Evolutionary conservation across 2,329 filamentous ascomycete species (phyloP).

Genomic region (Chrysoporthe cubensis): DNA sequence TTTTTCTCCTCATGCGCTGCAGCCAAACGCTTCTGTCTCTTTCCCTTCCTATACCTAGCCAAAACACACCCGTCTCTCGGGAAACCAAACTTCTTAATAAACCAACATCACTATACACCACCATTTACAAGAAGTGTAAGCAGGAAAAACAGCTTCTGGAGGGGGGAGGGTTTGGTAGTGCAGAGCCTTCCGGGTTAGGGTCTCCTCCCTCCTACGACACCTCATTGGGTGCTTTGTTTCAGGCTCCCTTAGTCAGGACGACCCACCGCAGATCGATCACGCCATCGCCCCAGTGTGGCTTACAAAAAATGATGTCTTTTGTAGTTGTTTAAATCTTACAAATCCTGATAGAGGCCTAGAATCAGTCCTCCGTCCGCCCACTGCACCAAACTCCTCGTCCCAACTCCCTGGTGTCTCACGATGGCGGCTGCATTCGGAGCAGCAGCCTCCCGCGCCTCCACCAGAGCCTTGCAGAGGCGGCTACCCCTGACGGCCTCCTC

Average conservation of each 20-base stretch:
- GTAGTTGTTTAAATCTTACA: neutral
- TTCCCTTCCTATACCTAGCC: neutral
- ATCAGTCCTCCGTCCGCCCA: neutral
- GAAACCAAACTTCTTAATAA: too few species aligned
- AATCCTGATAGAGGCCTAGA: neutral
- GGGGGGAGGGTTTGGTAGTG: too few species aligned
- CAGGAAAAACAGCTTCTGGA: too few species aligned
- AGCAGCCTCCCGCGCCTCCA: slow-evolving; percentile 21
- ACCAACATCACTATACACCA: too few species aligned
- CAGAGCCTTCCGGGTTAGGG: neutral
- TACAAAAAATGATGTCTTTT: slow-evolving; percentile 10
- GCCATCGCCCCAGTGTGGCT: slow-evolving; percentile 19
- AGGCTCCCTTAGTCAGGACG: neutral
- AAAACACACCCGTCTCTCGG: too few species aligned
- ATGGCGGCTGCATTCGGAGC: slow-evolving; percentile 24
- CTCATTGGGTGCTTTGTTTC: neutral
- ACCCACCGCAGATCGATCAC: slow-evolving; percentile 19
- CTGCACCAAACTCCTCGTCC: neutral
- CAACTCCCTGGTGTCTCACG: neutral
- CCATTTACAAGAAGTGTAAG: too few species aligned
- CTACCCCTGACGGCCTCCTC: slow-evolving; percentile 6
- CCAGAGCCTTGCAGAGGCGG: slow-evolving; percentile 3
- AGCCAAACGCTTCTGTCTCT: neutral
- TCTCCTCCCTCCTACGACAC: neutral
- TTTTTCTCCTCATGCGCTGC: too few species aligned